Percentiles rank a stretch among this genome's conserved stretches.
These are phyloP conservation scores for Cardamine chenopodiifolia DNA, from an alignment of 345 rosid species.

Conservation along the genomic window DNA sequence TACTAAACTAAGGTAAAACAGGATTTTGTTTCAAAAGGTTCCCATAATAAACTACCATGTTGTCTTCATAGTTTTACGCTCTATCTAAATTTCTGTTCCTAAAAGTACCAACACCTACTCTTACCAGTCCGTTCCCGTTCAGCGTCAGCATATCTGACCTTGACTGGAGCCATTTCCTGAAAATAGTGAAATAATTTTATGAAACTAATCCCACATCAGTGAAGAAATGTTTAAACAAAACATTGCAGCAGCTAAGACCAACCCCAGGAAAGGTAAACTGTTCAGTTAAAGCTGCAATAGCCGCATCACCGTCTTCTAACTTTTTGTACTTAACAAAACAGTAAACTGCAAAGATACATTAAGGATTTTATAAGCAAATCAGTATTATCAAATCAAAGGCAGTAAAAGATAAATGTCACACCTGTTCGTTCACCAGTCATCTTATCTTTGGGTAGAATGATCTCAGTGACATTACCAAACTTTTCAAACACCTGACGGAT, in stretches of 20 bases:
- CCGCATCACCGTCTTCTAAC: conserved; percentile 68
- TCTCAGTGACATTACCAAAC: conserved; percentile 72
- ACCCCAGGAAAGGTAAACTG: conserved; percentile 80
- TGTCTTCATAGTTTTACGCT: neutral
- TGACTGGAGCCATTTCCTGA: conserved; percentile 63
- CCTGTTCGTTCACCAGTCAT: conserved; percentile 71
- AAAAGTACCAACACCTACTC: conserved; percentile 12
- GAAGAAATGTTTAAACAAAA: neutral
- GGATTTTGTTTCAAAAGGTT: neutral
- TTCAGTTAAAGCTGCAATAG: conserved; percentile 68
- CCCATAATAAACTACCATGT: conserved; percentile 10
- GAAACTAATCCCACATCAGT: neutral
- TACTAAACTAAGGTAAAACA: conserved; percentile 6
- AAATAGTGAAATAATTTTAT: conserved; percentile 8
- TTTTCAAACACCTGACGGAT: conserved; percentile 67
- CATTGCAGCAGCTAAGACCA: conserved; percentile 42
- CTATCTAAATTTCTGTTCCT: conserved; percentile 11
- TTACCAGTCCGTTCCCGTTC: conserved; percentile 68
- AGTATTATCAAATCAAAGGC: neutral
- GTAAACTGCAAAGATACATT: conserved; percentile 56
- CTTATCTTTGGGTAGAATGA: conserved; percentile 76
- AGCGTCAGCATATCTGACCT: conserved; percentile 76
- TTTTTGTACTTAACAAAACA: conserved; percentile 84
- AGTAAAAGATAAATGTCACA: conserved; percentile 42
- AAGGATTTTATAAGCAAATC: conserved; percentile 13